Evolutionary conservation across 371 early-diverging fungal species (phyloP), one percentile per base, ranked within the genome.

Genomic region (Mortierella sp.): DNA sequence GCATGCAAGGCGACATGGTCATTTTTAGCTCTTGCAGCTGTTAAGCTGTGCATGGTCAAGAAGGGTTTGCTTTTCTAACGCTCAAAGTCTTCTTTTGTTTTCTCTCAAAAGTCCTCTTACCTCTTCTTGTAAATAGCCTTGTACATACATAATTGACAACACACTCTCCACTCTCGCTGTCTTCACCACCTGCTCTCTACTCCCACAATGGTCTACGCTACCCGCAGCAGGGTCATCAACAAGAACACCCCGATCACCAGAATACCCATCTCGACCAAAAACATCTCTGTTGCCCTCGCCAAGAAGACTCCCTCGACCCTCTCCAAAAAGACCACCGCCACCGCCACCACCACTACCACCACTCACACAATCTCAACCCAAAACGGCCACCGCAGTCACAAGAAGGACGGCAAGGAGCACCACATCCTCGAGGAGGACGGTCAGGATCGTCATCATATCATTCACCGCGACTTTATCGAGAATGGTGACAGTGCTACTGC

Each of bases 371-470:
- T 78, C 31, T 24, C 53, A n/a, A 48, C 73, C 31, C 19, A 37
- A 5, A 37, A 50, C 67, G 19, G 24, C 1, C 74, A 75, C 44
- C 43, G 54, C 0, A 31, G 2, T 0, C 64, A 72, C n/a, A 4
- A 61, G 31, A 74, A 74, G n/a, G 80, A 73, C 69, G 81, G 71
- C 5, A 53, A 72, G 48, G 59, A 81, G 48, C 77, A 79, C 70
- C 77, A 73, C 43, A 40, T 69, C 3, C 11, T 57, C 50, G 76
- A 76, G 28, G 31, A 72, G 11, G 74, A 81, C 48, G 81, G 70
- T 11, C 70, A 21, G 3, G 75, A 82, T 28, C 78, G 46, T 26
- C 78, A 78, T 21, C 72, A 82, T 31, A 59, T 78, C 61, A 57
- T 74, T 51, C 48, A 53, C 67, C 46, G 48, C 14, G 74, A 77